A percentile compares a stretch with the other conserved stretches of the same genome.
Evolutionary conservation across 768 basidiomycete species (phyloP).

Genomic region (Lactarius psammicola): DNA sequence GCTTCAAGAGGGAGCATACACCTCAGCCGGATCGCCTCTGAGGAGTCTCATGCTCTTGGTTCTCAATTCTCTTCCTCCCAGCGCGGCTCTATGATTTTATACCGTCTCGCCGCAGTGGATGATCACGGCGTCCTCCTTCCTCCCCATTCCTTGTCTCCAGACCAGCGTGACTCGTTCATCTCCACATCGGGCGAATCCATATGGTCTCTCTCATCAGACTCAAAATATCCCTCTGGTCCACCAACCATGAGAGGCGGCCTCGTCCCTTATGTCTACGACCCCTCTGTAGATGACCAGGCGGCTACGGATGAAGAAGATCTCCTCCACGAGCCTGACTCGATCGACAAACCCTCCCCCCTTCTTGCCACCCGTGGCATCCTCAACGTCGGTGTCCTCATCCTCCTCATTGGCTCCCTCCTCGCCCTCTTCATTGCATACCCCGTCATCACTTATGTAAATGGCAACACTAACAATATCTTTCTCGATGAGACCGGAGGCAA

Average conservation of each 20-base stretch:
- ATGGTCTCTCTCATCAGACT: conserved; percentile 50
- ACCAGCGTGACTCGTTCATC: conserved; percentile 43
- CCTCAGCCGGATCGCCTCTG: conserved; percentile 46
- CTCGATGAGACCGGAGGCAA: conserved; percentile 58
- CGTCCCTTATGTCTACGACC: conserved; percentile 72
- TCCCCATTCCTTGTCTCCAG: conserved; percentile 32
- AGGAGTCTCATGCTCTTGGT: conserved; percentile 45
- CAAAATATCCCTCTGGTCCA: conserved; percentile 59
- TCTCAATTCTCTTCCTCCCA: conserved; percentile 33
- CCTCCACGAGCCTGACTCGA: conserved; percentile 58
- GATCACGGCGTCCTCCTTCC: conserved; percentile 36
- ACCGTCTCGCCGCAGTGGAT: conserved; percentile 50
- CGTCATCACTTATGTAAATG: conserved; percentile 53
- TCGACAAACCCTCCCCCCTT: conserved; percentile 40
- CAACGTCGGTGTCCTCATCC: conserved; percentile 67
- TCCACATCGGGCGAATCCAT: conserved; percentile 55
- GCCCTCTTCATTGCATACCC: conserved; percentile 83
- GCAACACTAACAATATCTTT: conserved; percentile 39
- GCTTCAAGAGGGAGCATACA: conserved; percentile 42
- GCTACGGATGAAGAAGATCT: conserved; percentile 71
- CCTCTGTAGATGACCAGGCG: conserved; percentile 52
- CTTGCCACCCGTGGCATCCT: conserved; percentile 50
- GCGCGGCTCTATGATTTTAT: conserved; percentile 65
- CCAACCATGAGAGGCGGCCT: conserved; percentile 39
- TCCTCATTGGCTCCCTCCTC: conserved; percentile 62